Conservation (phyloP, 129 eudicot species). For the Flaveria linearis region DNA sequence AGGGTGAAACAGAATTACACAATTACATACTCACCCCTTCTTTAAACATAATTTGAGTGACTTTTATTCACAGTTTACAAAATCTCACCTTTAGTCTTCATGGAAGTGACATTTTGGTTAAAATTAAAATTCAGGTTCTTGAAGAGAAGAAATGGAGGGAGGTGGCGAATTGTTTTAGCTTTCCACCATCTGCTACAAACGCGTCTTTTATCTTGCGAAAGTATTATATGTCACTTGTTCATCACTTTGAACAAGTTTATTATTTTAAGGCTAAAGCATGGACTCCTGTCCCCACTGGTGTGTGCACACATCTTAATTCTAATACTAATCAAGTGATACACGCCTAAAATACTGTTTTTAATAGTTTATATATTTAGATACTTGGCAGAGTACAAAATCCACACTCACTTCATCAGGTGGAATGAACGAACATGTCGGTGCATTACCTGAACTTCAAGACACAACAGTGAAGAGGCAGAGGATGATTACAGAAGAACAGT, state of each 20-base stretch:
- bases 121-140: constrained; percentile 52
- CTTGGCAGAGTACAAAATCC: constrained; percentile 43
- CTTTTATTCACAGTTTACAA: too few relatives aligned
- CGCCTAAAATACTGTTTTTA: background rate
- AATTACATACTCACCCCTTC: too few relatives aligned
- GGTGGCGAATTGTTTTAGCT: constrained; percentile 66
- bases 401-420: constrained; percentile 37
- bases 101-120: too few relatives aligned
- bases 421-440: constrained; percentile 20
- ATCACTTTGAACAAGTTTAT: constrained; percentile 86
- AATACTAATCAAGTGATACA: background rate
- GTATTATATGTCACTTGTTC: constrained; percentile 71
- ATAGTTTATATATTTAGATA: constrained; percentile 42
- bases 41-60: too few relatives aligned
- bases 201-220: constrained; percentile 88
- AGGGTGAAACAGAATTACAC: too few relatives aligned
- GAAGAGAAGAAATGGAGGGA: constrained; percentile 90
- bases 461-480: constrained; percentile 36
- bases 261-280: constrained; percentile 71
- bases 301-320: constrained; percentile 23
- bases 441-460: constrained; percentile 39
- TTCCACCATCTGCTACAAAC: constrained; percentile 97
- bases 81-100: too few relatives aligned
- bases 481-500: constrained; percentile 26
- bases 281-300: constrained; percentile 62